phyloP scores from a whole-genome alignment of 192 early-diverging fungal genomes.

The Umbelopsis sp. region DNA sequence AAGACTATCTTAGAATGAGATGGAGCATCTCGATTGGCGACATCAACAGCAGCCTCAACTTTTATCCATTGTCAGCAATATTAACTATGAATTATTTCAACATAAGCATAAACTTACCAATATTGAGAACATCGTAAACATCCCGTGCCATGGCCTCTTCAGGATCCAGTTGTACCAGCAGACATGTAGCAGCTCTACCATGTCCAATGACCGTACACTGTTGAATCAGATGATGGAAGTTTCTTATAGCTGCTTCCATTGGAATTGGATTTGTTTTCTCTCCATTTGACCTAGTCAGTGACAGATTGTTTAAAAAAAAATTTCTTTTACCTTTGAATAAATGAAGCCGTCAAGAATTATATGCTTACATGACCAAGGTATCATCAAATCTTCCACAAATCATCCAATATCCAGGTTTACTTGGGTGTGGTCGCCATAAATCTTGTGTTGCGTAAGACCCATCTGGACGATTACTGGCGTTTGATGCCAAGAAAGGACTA shows the following conservation, averaged over 20 bases:
- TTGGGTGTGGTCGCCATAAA: slow-evolving; percentile 5
- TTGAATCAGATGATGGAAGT: slow-evolving; percentile 4
- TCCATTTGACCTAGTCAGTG: slow-evolving; percentile 27
- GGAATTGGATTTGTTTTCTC: slow-evolving; percentile 40
- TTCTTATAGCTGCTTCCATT: slow-evolving; percentile 23
- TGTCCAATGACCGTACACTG: slow-evolving; percentile 25
- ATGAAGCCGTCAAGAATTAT: neutral
- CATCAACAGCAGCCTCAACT: slow-evolving; percentile 25
- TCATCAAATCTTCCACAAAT: slow-evolving; percentile 28
- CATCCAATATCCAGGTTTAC: slow-evolving; percentile 18
- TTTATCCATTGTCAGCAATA: neutral
- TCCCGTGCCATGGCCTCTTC: neutral
- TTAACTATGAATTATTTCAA: neutral
- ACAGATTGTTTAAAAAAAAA: neutral
- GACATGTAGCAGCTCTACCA: slow-evolving; percentile 15
- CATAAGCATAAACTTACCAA: neutral
- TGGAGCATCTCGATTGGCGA: slow-evolving; percentile 28
- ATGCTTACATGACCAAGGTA: slow-evolving; percentile 19
- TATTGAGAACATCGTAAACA: neutral
- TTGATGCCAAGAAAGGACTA: slow-evolving; percentile 19
- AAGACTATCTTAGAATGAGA: slow-evolving; percentile 21
- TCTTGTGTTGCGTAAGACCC: slow-evolving; percentile 31
- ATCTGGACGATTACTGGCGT: slow-evolving; percentile 20
- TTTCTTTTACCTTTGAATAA: neutral
- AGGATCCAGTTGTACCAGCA: slow-evolving; percentile 2